phyloP scores from a whole-genome alignment of 129 eudicot genomes.

The Lactuca saligna region DNA sequence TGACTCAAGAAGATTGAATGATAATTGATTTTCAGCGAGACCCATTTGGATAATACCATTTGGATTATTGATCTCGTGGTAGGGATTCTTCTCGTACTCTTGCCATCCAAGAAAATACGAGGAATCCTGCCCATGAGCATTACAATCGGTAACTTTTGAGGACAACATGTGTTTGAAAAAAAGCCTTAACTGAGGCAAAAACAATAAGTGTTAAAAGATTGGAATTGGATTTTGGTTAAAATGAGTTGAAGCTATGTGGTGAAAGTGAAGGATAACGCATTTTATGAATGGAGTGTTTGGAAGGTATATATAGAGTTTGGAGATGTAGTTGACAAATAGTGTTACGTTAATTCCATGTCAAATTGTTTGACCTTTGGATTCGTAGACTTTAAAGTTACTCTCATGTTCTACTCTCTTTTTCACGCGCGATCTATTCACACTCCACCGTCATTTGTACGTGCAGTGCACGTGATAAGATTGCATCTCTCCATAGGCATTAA shows the following conservation, averaged over 20 bases:
- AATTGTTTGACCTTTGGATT: conserved; percentile 34
- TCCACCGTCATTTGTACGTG: conserved; percentile 18
- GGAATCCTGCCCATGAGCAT: conserved; percentile 86
- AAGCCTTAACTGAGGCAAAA: neutral
- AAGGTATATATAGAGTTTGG: conserved; percentile 39
- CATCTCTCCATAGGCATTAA: conserved; percentile 1
- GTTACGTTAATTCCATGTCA: conserved; percentile 28
- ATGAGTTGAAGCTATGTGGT: conserved; percentile 1
- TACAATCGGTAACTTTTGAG: conserved; percentile 51
- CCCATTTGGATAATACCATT: conserved; percentile 93
- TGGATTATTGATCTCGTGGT: conserved; percentile 50
- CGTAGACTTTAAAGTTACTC: conserved; percentile 15
- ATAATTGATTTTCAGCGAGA: conserved; percentile 88
- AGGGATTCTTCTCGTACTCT: conserved; percentile 94
- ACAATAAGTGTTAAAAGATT: neutral
- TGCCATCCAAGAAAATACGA: conserved; percentile 95
- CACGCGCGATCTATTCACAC: conserved; percentile 15
- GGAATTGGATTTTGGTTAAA: neutral
- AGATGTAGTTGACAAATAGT: conserved; percentile 21
- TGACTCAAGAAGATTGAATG: conserved; percentile 68
- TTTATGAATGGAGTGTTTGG: conserved; percentile 14
- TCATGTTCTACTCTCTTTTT: neutral
- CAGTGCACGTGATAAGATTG: conserved; percentile 18
- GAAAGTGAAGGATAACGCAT: conserved; percentile 23
- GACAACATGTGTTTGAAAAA: conserved; percentile 45